Percentiles rank a stretch among this genome's conserved stretches.
These are phyloP conservation scores for Backusella sp. DNA, from an alignment of 192 early-diverging fungal species.

Conservation along the genomic window DNA sequence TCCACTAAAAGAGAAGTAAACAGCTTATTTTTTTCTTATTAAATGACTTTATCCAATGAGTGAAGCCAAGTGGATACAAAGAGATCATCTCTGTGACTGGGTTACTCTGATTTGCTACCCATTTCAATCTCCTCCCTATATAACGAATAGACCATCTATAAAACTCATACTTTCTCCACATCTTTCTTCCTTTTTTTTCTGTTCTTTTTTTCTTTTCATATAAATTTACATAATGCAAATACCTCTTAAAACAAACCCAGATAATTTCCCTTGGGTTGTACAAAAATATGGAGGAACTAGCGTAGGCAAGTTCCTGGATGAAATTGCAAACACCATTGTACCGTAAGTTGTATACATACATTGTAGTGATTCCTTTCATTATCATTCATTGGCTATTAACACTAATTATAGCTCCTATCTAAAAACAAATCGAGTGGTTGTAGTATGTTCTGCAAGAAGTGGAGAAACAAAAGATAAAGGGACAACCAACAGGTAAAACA, in stretches of 20 bases:
- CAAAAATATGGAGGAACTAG: constrained; percentile 92
- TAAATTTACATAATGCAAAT: not conserved
- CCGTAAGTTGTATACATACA: constrained; percentile 51
- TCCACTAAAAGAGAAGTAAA: not conserved
- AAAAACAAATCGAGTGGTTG: constrained; percentile 62
- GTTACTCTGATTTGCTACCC: not conserved
- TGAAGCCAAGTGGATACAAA: not conserved
- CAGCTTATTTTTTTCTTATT: not conserved
- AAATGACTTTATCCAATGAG: not conserved
- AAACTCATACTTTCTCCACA: not conserved
- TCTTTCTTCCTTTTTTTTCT: not conserved
- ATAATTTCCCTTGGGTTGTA: constrained; percentile 49
- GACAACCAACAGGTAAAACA: constrained; percentile 71
- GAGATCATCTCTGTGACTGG: constrained; percentile 3
- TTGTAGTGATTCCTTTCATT: not conserved
- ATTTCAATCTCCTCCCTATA: not conserved
- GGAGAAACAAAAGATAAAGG: constrained; percentile 79
- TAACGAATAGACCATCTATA: not conserved
- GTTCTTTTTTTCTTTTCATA: not conserved
- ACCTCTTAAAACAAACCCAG: not conserved
- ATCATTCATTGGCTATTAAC: not conserved
- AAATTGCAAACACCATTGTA: constrained; percentile 66
- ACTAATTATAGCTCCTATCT: constrained; percentile 32
- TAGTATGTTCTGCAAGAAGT: constrained; percentile 89
- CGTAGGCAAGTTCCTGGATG: constrained; percentile 72